Percentiles rank a stretch among this genome's conserved stretches.
Evolutionary conservation across 176 grass and related monocot species (phyloP).

Genomic region (Oryza officinalis): DNA sequence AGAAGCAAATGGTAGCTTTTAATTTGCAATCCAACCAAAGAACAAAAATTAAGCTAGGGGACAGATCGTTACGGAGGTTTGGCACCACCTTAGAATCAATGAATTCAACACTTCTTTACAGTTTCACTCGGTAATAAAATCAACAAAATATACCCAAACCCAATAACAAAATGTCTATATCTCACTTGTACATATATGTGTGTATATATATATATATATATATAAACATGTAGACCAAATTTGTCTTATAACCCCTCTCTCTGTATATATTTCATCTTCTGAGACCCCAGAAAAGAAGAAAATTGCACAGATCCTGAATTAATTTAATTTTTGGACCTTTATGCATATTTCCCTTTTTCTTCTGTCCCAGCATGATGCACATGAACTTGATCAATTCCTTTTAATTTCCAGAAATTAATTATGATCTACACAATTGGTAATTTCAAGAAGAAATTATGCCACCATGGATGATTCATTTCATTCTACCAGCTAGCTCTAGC

Average conservation of each 20-base stretch:
- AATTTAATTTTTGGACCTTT: not conserved
- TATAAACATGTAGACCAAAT: not conserved
- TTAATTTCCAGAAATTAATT: not conserved
- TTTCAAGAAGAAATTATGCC: not conserved
- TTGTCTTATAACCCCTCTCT: not conserved
- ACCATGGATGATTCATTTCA: not conserved
- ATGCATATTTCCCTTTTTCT: not conserved
- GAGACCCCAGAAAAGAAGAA: slow-evolving; percentile 5
- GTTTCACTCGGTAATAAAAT: not conserved
- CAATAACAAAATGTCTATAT: not conserved
- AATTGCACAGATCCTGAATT: slow-evolving; percentile 2
- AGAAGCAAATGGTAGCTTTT: not conserved
- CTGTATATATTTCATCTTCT: not conserved
- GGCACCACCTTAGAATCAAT: slow-evolving; percentile 5
- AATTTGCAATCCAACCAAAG: not conserved
- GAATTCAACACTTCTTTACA: slow-evolving; percentile 26
- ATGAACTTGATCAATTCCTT: not conserved
- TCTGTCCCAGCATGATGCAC: not conserved
- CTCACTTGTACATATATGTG: slow-evolving; percentile 15
- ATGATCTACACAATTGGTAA: slow-evolving; percentile 33
- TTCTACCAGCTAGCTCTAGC: not conserved
- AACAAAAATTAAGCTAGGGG: slow-evolving; percentile 11
- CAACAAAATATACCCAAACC: not conserved
- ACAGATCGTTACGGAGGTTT: not conserved
- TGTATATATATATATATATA: not conserved